phyloP scores from a whole-genome alignment of 495 filamentous ascomycete species.

The Aspergillus homomorphus region DNA sequence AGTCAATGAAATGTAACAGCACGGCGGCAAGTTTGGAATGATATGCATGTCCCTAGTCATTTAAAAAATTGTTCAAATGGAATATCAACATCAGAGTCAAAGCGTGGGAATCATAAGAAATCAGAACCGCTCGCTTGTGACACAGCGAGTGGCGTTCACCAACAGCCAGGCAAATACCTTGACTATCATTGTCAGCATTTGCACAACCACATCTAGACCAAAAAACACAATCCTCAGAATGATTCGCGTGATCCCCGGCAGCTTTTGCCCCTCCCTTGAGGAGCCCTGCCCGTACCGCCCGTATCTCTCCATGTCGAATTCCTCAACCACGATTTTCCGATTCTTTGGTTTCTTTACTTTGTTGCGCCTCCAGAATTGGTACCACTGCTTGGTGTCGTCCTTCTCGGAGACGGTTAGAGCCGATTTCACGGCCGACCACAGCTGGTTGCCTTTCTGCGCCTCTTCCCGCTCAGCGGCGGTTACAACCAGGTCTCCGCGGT shows the following conservation, averaged over 20 bases:
- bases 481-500: constrained; percentile 30
- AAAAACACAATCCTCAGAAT: constrained; percentile 38
- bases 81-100: no score
- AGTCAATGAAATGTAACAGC: no score
- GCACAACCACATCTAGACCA: constrained; percentile 38
- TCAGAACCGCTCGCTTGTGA: constrained; percentile 43
- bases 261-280: constrained; percentile 35
- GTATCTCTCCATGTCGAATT: constrained; percentile 48
- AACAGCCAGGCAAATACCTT: constrained; percentile 42
- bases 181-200: constrained; percentile 32
- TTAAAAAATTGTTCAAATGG: background rate
- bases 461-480: constrained; percentile 46
- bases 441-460: constrained; percentile 29
- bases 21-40: no score
- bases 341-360: constrained; percentile 11
- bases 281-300: constrained; percentile 36
- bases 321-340: constrained; percentile 36
- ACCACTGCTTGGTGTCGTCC: constrained; percentile 3
- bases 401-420: constrained; percentile 13
- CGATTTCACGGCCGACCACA: constrained; percentile 33
- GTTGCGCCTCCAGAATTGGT: constrained; percentile 21
- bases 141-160: constrained; percentile 34
- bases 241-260: constrained; percentile 35
- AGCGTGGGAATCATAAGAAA: no score
- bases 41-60: no score